phyloP scores from a whole-genome alignment of 129 eudicot species.

The Flaveria robusta region DNA sequence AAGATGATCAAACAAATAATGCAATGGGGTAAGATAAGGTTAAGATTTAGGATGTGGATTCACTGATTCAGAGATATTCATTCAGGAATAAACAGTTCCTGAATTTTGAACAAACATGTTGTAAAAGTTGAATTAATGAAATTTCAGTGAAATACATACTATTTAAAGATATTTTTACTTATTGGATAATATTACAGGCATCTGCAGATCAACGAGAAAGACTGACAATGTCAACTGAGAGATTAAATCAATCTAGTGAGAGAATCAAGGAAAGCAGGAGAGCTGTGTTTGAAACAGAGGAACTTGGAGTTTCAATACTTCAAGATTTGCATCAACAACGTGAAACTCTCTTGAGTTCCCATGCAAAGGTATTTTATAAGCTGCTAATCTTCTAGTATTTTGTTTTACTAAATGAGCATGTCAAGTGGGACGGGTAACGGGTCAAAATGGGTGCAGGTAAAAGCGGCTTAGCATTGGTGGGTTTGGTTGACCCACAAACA shows the following conservation, averaged over 20 bases:
- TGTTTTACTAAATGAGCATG: not conserved
- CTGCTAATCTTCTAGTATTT: not conserved
- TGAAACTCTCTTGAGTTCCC: slow-evolving; percentile 87
- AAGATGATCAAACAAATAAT: not conserved
- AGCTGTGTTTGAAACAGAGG: slow-evolving; percentile 89
- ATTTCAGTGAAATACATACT: not conserved
- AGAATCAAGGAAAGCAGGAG: slow-evolving; percentile 86
- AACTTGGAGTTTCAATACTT: slow-evolving; percentile 86
- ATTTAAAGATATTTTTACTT: not conserved
- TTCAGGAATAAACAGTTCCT: not conserved
- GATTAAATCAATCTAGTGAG: slow-evolving; percentile 76
- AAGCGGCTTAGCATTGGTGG: not conserved
- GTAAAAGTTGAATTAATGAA: not conserved
- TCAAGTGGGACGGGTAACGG: not conserved
- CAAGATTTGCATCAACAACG: slow-evolving; percentile 92
- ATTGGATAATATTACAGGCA: slow-evolving; percentile 46
- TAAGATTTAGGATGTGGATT: not conserved
- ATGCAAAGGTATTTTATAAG: slow-evolving; percentile 57
- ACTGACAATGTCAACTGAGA: slow-evolving; percentile 80
- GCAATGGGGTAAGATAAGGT: not conserved
- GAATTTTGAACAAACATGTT: not conserved
- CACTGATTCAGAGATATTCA: not conserved
- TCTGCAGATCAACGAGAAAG: slow-evolving; percentile 82
- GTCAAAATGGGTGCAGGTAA: not conserved
- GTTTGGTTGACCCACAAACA: not conserved